phyloP scores from a whole-genome alignment of 164 flowering plant species.

The Aristolochia contorta region DNA sequence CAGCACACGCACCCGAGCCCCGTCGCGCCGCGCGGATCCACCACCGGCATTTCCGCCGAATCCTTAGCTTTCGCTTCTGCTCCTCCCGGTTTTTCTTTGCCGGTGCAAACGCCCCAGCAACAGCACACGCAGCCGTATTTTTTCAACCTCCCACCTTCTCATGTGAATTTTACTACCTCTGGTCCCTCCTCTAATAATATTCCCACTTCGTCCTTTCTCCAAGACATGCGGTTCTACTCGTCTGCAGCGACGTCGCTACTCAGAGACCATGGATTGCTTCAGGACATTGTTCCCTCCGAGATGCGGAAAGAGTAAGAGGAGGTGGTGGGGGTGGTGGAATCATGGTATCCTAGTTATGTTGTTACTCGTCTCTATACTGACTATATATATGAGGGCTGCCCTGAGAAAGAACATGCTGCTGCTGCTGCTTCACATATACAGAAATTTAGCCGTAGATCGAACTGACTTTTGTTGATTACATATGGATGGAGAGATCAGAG shows the following conservation, averaged over 20 bases:
- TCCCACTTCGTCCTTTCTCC: slow-evolving; percentile 11
- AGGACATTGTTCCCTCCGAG: slow-evolving; percentile 57
- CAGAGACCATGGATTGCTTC: slow-evolving; percentile 66
- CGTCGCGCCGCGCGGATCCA: slow-evolving; percentile 42
- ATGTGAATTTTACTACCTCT: slow-evolving; percentile 10
- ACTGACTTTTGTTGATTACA: slow-evolving; percentile 5
- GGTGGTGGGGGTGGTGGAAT: slow-evolving; percentile 14
- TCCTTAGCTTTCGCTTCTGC: slow-evolving; percentile 3
- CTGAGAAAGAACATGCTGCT: too few relatives aligned
- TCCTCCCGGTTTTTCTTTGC: slow-evolving; percentile 8
- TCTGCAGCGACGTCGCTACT: slow-evolving; percentile 21
- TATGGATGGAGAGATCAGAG: not conserved
- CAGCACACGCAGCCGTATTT: slow-evolving; percentile 22
- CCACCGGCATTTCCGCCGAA: slow-evolving; percentile 12
- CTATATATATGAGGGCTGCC: not conserved
- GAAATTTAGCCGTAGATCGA: slow-evolving; percentile 7
- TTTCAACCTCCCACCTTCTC: slow-evolving; percentile 20
- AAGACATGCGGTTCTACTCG: slow-evolving; percentile 15
- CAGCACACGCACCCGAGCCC: slow-evolving; percentile 75
- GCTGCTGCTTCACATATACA: not conserved
- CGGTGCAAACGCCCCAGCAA: slow-evolving; percentile 16
- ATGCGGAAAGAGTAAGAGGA: slow-evolving; percentile 27
- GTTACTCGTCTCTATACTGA: not conserved
- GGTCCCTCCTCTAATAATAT: not conserved
- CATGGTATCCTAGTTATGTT: not conserved